These are phyloP conservation scores for Dioszegia crocea DNA, from an alignment of 768 basidiomycete genomes.

Conservation along the genomic window DNA sequence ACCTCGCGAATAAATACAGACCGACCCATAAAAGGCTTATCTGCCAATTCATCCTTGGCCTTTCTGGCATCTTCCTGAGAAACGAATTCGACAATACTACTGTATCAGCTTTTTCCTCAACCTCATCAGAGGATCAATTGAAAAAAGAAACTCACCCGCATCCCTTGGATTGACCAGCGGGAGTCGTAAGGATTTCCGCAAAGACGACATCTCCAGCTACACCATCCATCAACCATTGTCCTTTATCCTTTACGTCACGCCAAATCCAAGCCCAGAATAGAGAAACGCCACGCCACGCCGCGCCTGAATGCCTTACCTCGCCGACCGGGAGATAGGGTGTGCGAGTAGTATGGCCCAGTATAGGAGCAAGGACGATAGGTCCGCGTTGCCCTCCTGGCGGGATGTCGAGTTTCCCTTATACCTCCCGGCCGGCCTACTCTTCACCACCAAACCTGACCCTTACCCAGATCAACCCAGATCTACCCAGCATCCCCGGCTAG, in stretches of 20 bases:
- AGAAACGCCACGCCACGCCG: neutral
- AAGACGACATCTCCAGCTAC: conserved; percentile 97
- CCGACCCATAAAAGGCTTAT: conserved; percentile 82
- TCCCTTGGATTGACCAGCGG: conserved; percentile 94
- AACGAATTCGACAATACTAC: conserved; percentile 90
- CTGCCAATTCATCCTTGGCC: conserved; percentile 83
- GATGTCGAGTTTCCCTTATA: no score
- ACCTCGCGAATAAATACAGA: conserved; percentile 97
- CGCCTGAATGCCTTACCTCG: neutral
- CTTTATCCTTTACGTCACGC: neutral
- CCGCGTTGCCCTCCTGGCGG: no score
- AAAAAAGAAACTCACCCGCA: conserved; percentile 73
- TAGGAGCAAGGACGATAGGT: neutral
- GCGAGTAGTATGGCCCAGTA: no score
- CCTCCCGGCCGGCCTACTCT: no score
- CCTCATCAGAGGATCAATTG: neutral
- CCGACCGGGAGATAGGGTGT: neutral
- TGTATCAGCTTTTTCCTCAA: neutral
- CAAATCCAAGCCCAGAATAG: neutral
- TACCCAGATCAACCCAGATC: no score
- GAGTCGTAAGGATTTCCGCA: conserved; percentile 97
- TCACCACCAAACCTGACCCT: no score
- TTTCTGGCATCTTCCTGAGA: conserved; percentile 84
- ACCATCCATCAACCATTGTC: conserved; percentile 43
- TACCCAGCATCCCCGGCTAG: no score